A percentile compares a stretch with the other conserved stretches of the same genome.
Conservation (phyloP, 495 filamentous ascomycete genomes). For the Podospora didyma region DNA sequence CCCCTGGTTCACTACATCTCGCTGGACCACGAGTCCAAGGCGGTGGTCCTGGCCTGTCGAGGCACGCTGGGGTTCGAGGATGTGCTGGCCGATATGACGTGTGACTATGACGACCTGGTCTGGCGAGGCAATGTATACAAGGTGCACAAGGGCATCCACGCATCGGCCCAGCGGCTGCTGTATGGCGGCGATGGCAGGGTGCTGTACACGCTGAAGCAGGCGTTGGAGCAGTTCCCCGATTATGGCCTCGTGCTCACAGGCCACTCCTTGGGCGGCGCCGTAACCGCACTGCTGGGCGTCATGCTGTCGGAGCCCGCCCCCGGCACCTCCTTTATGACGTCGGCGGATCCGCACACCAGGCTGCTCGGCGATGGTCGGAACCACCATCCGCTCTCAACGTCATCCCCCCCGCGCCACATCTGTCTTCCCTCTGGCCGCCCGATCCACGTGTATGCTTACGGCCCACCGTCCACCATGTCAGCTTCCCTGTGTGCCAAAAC, state of each 20-base stretch:
- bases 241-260: constrained; percentile 76
- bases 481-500: constrained; percentile 67
- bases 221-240: constrained; percentile 64
- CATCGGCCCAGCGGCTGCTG: constrained; percentile 66
- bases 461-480: constrained; percentile 70
- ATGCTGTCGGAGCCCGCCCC: constrained; percentile 62
- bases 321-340: constrained; percentile 42
- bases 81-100: constrained; percentile 75
- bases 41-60: constrained; percentile 70
- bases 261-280: constrained; percentile 72
- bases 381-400: neutral
- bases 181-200: constrained; percentile 62
- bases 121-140: constrained; percentile 66
- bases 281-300: constrained; percentile 69
- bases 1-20: constrained; percentile 77
- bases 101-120: constrained; percentile 69
- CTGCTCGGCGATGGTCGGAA: constrained; percentile 31
- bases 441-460: constrained; percentile 77
- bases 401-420: constrained; percentile 24
- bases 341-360: constrained; percentile 38
- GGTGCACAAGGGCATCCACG: constrained; percentile 81
- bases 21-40: constrained; percentile 73
- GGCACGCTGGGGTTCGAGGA: constrained; percentile 80
- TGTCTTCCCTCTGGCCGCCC: constrained; percentile 62
- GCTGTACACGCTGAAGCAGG: constrained; percentile 63